Conservation (phyloP, 768 basidiomycete genomes). For the Lactarius akahatsu region DNA sequence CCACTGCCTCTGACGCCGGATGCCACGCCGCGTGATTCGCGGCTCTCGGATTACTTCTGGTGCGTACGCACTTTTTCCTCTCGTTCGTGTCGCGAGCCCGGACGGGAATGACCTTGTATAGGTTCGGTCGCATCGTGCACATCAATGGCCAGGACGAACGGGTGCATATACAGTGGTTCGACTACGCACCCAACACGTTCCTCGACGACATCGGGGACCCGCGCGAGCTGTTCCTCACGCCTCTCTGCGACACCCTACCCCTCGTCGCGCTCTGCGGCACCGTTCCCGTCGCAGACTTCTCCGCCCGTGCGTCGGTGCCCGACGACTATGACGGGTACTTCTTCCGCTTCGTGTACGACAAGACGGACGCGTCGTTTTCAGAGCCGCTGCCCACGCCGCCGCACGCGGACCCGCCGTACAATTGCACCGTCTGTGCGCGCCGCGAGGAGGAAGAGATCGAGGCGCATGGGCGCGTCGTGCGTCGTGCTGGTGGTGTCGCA, state of each 20-base stretch:
- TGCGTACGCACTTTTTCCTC: slow-evolving; percentile 31
- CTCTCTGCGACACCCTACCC: slow-evolving; percentile 49
- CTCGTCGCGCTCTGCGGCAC: slow-evolving; percentile 48
- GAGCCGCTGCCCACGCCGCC: slow-evolving; percentile 38
- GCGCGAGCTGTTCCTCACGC: slow-evolving; percentile 63
- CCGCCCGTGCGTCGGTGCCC: background rate
- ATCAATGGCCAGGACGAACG: slow-evolving; percentile 44
- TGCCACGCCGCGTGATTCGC: slow-evolving; percentile 41
- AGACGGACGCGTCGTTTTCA: slow-evolving; percentile 45
- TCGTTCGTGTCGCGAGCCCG: background rate
- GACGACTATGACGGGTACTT: slow-evolving; percentile 25
- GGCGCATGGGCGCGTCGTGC: slow-evolving; percentile 34
- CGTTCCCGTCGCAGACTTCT: slow-evolving; percentile 40
- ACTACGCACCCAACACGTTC: slow-evolving; percentile 64
- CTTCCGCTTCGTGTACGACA: slow-evolving; percentile 46
- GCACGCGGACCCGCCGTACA: slow-evolving; percentile 43
- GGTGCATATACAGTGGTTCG: slow-evolving; percentile 73
- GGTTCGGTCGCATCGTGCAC: slow-evolving; percentile 67
- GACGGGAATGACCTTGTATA: slow-evolving; percentile 32
- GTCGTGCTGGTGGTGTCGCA: slow-evolving; percentile 17
- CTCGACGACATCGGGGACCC: slow-evolving; percentile 58
- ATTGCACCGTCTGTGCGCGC: slow-evolving; percentile 51
- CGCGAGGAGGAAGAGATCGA: slow-evolving; percentile 38
- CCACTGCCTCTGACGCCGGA: slow-evolving; percentile 37
- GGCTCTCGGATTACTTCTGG: slow-evolving; percentile 65